Evolutionary conservation across 306 rosid species (phyloP).

Genomic region (Nissolia schottii): DNA sequence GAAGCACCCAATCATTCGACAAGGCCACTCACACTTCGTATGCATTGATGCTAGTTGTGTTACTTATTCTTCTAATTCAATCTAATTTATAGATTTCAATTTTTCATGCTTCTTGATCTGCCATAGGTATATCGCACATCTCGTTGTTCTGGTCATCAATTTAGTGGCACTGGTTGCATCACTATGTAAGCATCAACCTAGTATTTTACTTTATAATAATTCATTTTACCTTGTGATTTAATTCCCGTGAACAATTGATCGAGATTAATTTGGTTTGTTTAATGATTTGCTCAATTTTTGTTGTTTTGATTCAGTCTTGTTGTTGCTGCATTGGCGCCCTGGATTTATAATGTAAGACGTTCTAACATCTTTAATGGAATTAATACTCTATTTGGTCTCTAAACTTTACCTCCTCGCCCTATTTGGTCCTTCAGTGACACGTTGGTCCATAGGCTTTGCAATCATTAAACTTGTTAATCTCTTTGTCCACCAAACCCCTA

Average conservation of each 20-base stretch:
- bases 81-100: background rate
- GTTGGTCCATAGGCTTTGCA: too few species aligned
- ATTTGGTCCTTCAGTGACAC: too few species aligned
- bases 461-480: too few species aligned
- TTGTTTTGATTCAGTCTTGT: constrained; percentile 46
- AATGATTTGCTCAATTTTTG: constrained; percentile 9
- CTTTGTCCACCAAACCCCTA: too few species aligned
- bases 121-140: constrained; percentile 45
- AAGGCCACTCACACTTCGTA: constrained; percentile 50
- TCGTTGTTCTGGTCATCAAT: constrained; percentile 48
- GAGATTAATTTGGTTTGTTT: background rate
- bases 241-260: too few species aligned
- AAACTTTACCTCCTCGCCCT: too few species aligned
- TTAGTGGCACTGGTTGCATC: constrained; percentile 47
- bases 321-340: constrained; percentile 63
- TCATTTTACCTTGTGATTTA: background rate
- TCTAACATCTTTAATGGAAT: too few species aligned
- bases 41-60: background rate
- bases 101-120: background rate
- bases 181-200: constrained; percentile 33
- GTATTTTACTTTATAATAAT: background rate
- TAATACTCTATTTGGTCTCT: too few species aligned
- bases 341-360: constrained; percentile 57
- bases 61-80: background rate
- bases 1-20: constrained; percentile 34